Base-by-base conservation (phyloP, 2,329 filamentous ascomycete species). In the Ophiosphaerella herpotricha region DNA sequence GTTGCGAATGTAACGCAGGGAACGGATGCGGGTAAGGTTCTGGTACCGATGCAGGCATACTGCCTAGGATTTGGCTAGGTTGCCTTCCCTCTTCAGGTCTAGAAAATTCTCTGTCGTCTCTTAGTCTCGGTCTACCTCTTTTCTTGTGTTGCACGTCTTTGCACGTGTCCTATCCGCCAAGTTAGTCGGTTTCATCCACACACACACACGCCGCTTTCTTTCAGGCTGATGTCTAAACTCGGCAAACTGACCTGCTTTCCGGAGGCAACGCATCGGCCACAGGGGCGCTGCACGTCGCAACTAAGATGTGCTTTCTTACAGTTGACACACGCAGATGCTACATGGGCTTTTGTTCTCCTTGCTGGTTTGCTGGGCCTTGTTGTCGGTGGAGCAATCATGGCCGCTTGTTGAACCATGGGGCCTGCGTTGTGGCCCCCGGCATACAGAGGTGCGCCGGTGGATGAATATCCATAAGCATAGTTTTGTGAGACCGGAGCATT, bases 61-160 rank as follows among this genome's bases (percentile, higher is more conserved):
- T 50, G 34, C 64, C 66, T 33, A 69, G 35, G 29, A 61, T 47
- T 41, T 67, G 66, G 24, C 60, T 61, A 39, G 64, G 53, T 18
- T 65, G 57, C 48, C 65, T 64, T 49, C 51, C 62, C 54, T 69
- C 68, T 32, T 68, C 64, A 38, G 52, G 56, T 54, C 63, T 66
- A 33, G 59, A 58, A 39, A 72, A 70, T 14, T 73, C 64, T 50
- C 71, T 68, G 43, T 72, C 69, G 66, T 93, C 89, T 62, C 89
- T 84, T 59, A 94, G 77, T 57, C 90, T 82, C 52, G 90, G 90
- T 41, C 90, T 82, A 36, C 90, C 90, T 61, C 90, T 80, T 71
- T 93, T 94, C 74, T 93, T 94, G 74, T 94, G 90, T 66, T 91
- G 87, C 31, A 94, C 89, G 72, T 94, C 90, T 61, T 90, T 80